Conservation (phyloP, 192 early-diverging fungal genomes). For the Backusella parvicylindrica region DNA sequence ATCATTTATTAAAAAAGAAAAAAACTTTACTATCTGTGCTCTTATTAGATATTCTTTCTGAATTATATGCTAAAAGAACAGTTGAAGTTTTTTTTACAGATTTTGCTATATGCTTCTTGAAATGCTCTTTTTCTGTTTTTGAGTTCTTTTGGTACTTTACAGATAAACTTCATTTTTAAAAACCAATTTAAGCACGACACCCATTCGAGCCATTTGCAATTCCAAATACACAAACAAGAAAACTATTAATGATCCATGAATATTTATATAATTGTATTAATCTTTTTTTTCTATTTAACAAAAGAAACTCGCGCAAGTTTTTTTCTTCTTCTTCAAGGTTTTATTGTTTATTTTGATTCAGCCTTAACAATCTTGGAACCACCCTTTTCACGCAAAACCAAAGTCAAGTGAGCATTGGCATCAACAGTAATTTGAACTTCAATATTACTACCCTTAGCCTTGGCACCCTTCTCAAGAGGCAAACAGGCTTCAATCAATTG, state of each 20-base stretch:
- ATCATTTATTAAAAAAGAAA: too few species aligned
- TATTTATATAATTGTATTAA: neutral
- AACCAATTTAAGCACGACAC: too few species aligned
- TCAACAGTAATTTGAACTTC: slow-evolving; percentile 51
- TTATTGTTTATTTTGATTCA: slow-evolving; percentile 14
- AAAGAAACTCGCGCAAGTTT: neutral
- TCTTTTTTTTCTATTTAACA: neutral
- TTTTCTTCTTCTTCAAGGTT: neutral
- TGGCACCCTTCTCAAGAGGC: slow-evolving; percentile 48
- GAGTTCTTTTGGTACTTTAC: too few species aligned
- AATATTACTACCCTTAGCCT: slow-evolving; percentile 43
- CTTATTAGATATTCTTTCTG: too few species aligned
- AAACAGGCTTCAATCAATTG: slow-evolving; percentile 69
- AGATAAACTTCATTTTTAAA: too few species aligned
- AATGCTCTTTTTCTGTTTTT: too few species aligned
- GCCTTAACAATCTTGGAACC: slow-evolving; percentile 45
- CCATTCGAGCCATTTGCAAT: neutral
- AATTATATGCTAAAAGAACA: too few species aligned
- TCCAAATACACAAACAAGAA: neutral
- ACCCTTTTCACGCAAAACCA: slow-evolving; percentile 50
- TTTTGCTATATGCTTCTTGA: too few species aligned
- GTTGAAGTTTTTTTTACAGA: too few species aligned
- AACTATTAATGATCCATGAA: neutral
- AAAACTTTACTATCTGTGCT: too few species aligned
- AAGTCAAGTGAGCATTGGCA: slow-evolving; percentile 41